Conservation (phyloP, 768 basidiomycete genomes). For the Phylloporus sp. region DNA sequence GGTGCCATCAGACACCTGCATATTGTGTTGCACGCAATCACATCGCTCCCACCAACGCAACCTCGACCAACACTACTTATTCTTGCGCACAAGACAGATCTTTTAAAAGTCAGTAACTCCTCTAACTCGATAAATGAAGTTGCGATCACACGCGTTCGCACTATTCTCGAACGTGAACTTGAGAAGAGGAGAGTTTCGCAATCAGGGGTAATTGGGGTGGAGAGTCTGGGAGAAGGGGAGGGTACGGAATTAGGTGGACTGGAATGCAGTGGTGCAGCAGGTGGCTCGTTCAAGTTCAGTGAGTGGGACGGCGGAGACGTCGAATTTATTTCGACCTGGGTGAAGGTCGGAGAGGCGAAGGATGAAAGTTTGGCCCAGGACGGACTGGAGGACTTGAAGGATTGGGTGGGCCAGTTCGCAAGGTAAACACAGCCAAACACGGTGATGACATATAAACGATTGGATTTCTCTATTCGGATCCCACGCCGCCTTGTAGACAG, state of each 20-base stretch:
- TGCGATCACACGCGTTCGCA: slow-evolving; percentile 67
- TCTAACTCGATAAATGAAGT: slow-evolving; percentile 39
- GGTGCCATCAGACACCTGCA: slow-evolving; percentile 61
- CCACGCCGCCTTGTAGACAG: slow-evolving; percentile 69
- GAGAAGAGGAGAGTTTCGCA: slow-evolving; percentile 71
- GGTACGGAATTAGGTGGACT: slow-evolving; percentile 67
- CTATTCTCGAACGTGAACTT: slow-evolving; percentile 79
- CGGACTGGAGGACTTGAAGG: slow-evolving; percentile 41
- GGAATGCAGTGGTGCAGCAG: slow-evolving; percentile 56
- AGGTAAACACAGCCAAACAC: slow-evolving; percentile 34
- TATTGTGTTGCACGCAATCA: slow-evolving; percentile 61
- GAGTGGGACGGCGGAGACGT: slow-evolving; percentile 88
- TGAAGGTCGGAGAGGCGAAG: slow-evolving; percentile 31
- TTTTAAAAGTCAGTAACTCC: slow-evolving; percentile 47
- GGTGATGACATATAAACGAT: slow-evolving; percentile 6
- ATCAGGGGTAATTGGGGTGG: slow-evolving; percentile 62
- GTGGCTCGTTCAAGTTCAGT: slow-evolving; percentile 62
- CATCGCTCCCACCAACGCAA: slow-evolving; percentile 70
- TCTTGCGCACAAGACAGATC: slow-evolving; percentile 74
- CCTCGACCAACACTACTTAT: slow-evolving; percentile 57
- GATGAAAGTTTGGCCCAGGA: slow-evolving; percentile 30
- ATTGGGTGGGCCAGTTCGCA: slow-evolving; percentile 47
- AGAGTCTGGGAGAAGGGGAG: slow-evolving; percentile 67
- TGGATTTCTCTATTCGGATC: background rate
- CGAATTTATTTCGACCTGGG: slow-evolving; percentile 58